Base-by-base conservation (phyloP, 176 grass and related monocot genomes). In the Lolium multiflorum region DNA sequence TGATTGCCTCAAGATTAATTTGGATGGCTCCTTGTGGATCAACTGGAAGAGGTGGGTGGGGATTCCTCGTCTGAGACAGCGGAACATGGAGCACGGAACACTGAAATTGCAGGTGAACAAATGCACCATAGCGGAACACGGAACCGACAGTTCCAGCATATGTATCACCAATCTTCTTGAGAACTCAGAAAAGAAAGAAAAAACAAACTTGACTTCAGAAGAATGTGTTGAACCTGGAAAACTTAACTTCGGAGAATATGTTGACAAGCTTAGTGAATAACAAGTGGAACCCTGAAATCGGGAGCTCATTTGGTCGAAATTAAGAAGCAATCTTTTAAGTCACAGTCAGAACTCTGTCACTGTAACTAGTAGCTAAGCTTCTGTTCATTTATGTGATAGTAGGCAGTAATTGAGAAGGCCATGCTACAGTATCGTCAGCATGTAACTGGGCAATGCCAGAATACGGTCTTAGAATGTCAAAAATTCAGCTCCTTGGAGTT, bases 81-180 rank as follows among this genome's bases (percentile, higher is more conserved):
- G 41, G 41, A 44, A 44, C 41, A 44, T 1, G 41, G 41, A 44
- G 7, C 41, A 44, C 3, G 31, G 31, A 35, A 35, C 2, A 3
- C 31, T 35, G 46, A 50, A 50, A 50, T 13, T 11, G 48, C 11
- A 13, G 88, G 83, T 95, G 85, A 81, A 95, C 89, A 89, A 92
- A 98, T 95, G 89, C 93, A 41, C 95, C 91, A 57, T 93, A 92
- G 76, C 83, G 89, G 64, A 93, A 92, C 14, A 93, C 73, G 60
- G 88, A 95, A 74, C 79, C 69, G 8, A 95, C 85, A 80, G 59
- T 84, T 78, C 86, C 93, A 81, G 93, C 83, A 78, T 87, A 93
- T 38, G 89, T 68, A 26, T 89, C 0, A 6, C 54, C 54, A 57
- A 57, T 20, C 54, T 57, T 57, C 6, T 8, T 57, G 54, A 57